Percentiles rank a stretch among this genome's conserved stretches.
Evolutionary conservation across 2,329 filamentous ascomycete genomes (phyloP).

Genomic region (Trichoderma sp.): DNA sequence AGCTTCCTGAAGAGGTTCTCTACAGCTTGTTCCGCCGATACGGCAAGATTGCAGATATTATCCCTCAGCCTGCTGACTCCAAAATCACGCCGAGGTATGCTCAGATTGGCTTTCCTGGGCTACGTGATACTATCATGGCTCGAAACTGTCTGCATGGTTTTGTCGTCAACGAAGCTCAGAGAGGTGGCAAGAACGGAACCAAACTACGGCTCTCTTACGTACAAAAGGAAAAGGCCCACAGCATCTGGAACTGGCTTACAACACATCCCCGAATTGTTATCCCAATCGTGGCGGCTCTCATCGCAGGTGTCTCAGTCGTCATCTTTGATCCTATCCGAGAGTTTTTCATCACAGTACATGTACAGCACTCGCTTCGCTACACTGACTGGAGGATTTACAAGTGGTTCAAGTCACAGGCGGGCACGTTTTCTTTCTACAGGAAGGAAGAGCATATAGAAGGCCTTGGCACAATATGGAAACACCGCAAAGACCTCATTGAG

Average conservation of each 20-base stretch:
- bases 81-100: slow-evolving; percentile 82
- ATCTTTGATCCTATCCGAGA: slow-evolving; percentile 94
- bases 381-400: slow-evolving; percentile 72
- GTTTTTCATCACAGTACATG: slow-evolving; percentile 86
- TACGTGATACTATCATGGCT: slow-evolving; percentile 80
- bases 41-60: slow-evolving; percentile 86
- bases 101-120: slow-evolving; percentile 71
- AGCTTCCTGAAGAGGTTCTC: slow-evolving; percentile 81
- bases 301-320: slow-evolving; percentile 81
- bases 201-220: slow-evolving; percentile 82
- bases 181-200: slow-evolving; percentile 76
- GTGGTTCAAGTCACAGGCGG: slow-evolving; percentile 70
- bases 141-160: slow-evolving; percentile 91
- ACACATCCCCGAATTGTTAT: slow-evolving; percentile 87
- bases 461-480: slow-evolving; percentile 82
- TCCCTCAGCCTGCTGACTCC: slow-evolving; percentile 78
- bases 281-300: slow-evolving; percentile 74
- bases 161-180: slow-evolving; percentile 65
- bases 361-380: slow-evolving; percentile 75
- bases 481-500: slow-evolving; percentile 78
- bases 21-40: slow-evolving; percentile 88
- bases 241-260: slow-evolving; percentile 84
- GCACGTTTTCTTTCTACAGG: slow-evolving; percentile 64
- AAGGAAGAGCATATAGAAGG: slow-evolving; percentile 65
- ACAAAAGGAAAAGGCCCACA: slow-evolving; percentile 72